These are phyloP conservation scores for Tolypocladium nubicola DNA, from an alignment of 2,329 filamentous ascomycete species.

Conservation along the genomic window DNA sequence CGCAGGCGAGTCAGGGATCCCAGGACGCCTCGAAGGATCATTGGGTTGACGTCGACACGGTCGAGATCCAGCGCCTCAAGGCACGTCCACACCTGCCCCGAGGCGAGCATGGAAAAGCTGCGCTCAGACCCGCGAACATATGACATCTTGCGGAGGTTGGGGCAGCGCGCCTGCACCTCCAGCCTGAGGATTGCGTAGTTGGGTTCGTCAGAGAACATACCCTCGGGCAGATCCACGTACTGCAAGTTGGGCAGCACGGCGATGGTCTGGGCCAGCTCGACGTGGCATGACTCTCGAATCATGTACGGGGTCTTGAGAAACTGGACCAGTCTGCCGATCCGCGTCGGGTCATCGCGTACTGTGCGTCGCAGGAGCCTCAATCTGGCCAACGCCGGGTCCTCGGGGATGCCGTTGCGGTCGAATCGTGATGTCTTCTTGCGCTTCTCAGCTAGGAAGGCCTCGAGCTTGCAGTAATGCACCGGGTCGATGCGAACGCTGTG, in stretches of 20 bases:
- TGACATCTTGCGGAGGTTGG: conserved; percentile 79
- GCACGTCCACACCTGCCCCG: conserved; percentile 54
- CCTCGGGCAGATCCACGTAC: conserved; percentile 85
- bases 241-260: conserved; percentile 75
- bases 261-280: conserved; percentile 75
- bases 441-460: conserved; percentile 68
- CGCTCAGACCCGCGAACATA: conserved; percentile 71
- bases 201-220: conserved; percentile 72
- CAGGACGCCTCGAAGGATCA: conserved; percentile 60
- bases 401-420: conserved; percentile 66
- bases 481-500: conserved; percentile 85
- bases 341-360: conserved; percentile 62
- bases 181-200: conserved; percentile 66
- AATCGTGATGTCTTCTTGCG: conserved; percentile 66
- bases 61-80: conserved; percentile 66
- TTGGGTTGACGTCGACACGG: conserved; percentile 58
- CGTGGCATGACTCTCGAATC: conserved; percentile 78
- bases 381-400: conserved; percentile 68
- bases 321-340: conserved; percentile 58
- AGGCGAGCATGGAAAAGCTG: conserved; percentile 59
- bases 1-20: conserved; percentile 55
- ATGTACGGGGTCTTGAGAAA: conserved; percentile 90
- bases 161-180: conserved; percentile 75
- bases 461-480: conserved; percentile 87
- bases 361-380: conserved; percentile 73